These are phyloP conservation scores for Dalbergia oliveri DNA, from an alignment of 306 rosid species.

Conservation along the genomic window DNA sequence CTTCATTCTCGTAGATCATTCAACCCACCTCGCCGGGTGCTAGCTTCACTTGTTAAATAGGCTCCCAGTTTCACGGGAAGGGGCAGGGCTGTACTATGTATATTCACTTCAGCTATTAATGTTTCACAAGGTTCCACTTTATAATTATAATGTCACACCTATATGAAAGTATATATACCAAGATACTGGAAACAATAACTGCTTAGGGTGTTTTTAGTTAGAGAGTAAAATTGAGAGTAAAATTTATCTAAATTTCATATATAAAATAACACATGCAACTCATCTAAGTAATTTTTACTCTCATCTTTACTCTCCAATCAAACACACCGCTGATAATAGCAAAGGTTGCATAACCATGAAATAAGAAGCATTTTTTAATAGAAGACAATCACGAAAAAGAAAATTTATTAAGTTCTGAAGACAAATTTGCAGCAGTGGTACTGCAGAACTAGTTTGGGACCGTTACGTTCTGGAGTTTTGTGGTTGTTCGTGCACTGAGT, in stretches of 20 bases:
- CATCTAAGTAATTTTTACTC: too few species aligned
- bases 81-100: background rate
- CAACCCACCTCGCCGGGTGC: constrained; percentile 65
- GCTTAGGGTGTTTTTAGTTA: too few species aligned
- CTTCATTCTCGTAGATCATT: constrained; percentile 83
- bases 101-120: background rate
- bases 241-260: too few species aligned
- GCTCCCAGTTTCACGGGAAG: background rate
- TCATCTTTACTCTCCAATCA: too few species aligned
- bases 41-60: constrained; percentile 55
- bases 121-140: background rate
- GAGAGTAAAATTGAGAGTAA: too few species aligned
- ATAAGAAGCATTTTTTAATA: background rate
- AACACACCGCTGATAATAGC: too few species aligned
- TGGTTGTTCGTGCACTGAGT: background rate
- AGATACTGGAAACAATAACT: background rate
- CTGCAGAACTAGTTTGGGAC: background rate
- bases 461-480: background rate
- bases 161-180: constrained; percentile 6
- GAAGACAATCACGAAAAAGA: background rate
- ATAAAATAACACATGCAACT: too few species aligned
- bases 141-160: background rate
- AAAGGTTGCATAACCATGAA: background rate
- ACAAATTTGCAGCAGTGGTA: background rate
- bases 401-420: background rate